phyloP scores from a whole-genome alignment of 441 rosid genomes.

The Dalechampia spathulata region DNA sequence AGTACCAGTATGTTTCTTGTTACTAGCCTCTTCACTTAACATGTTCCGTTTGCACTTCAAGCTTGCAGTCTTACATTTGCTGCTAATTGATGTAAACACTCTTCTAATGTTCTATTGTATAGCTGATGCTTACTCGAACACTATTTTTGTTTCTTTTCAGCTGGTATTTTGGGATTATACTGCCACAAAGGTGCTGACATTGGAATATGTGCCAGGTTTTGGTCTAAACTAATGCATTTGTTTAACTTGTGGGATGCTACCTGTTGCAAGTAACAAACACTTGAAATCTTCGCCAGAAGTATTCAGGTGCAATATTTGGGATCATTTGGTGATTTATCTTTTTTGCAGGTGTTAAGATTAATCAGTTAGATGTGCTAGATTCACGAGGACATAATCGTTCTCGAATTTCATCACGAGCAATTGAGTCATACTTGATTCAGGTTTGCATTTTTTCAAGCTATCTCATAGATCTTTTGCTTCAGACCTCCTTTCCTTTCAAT shows the following conservation, averaged over 20 bases:
- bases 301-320: neutral
- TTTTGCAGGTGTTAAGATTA: slow-evolving; percentile 76
- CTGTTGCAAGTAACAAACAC: neutral
- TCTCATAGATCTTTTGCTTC: neutral
- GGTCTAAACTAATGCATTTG: slow-evolving; percentile 18
- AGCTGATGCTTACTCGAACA: neutral
- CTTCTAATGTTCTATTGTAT: neutral
- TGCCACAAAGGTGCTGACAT: slow-evolving; percentile 75
- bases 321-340: neutral
- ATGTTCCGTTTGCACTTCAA: neutral
- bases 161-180: slow-evolving; percentile 93
- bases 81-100: neutral
- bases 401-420: slow-evolving; percentile 79
- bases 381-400: slow-evolving; percentile 57
- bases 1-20: slow-evolving; percentile 65
- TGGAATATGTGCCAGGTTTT: slow-evolving; percentile 95
- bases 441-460: slow-evolving; percentile 22
- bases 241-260: slow-evolving; percentile 7
- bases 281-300: neutral
- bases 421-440: slow-evolving; percentile 95
- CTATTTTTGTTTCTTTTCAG: slow-evolving; percentile 30
- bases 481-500: neutral
- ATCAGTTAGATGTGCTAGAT: slow-evolving; percentile 47
- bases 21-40: slow-evolving; percentile 8
- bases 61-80: no score